phyloP scores from a whole-genome alignment of 352 stramenopile species.

The Globisporangium camurandrum region DNA sequence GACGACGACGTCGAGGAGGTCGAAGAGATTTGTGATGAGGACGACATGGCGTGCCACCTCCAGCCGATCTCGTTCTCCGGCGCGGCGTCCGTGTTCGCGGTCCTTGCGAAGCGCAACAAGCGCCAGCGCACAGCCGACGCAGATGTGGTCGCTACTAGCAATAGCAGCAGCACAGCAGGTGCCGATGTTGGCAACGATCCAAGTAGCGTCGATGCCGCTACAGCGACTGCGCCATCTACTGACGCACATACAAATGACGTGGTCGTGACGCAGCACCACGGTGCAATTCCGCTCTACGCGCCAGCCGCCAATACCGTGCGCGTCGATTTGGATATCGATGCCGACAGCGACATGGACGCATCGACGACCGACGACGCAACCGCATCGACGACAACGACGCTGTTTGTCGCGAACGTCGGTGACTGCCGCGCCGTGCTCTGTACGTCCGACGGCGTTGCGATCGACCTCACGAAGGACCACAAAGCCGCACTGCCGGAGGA shows the following conservation, averaged over 20 bases:
- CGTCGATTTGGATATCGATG: conserved; percentile 4
- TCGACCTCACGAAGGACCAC: conserved; percentile 85
- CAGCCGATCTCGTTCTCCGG: conserved; percentile 84
- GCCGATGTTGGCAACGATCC: background rate
- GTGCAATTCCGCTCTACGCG: conserved; percentile 15
- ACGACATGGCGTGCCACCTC: conserved; percentile 42
- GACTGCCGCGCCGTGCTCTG: conserved; percentile 88
- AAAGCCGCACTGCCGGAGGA: conserved; percentile 76
- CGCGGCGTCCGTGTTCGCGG: conserved; percentile 53
- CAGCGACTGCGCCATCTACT: background rate
- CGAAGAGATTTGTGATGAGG: conserved; percentile 34
- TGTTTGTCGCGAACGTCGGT: conserved; percentile 86
- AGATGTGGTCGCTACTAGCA: background rate
- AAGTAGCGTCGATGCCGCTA: background rate
- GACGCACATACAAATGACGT: too few relatives aligned
- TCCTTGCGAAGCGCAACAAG: conserved; percentile 40
- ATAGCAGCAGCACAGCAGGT: background rate
- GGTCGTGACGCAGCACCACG: conserved; percentile 1
- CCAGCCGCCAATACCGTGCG: conserved; percentile 7
- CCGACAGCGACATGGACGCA: conserved; percentile 5
- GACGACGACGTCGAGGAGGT: too few relatives aligned
- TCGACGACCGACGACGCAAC: conserved; percentile 16
- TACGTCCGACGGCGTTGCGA: conserved; percentile 51
- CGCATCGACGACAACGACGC: conserved; percentile 26
- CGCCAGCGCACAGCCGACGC: conserved; percentile 1